A percentile compares a stretch with the other conserved stretches of the same genome.
phyloP scores from a whole-genome alignment of 202 grass and related monocot genomes.

The Cymbopogon flexuosus region DNA sequence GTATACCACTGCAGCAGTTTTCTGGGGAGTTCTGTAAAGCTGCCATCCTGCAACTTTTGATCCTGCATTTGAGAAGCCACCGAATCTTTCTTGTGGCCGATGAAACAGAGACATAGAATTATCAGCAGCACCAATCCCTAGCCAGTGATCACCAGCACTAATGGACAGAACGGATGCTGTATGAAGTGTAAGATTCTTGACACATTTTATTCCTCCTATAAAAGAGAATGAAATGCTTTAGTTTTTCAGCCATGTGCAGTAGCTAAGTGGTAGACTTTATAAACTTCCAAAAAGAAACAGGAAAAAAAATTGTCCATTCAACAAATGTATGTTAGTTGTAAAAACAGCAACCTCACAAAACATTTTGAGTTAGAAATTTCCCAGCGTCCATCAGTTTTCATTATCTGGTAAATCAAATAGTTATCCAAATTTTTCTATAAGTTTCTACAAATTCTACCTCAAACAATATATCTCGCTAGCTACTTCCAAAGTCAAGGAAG shows the following conservation, averaged over 20 bases:
- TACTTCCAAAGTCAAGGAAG: neutral
- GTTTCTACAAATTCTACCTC: neutral
- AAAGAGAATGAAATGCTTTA: slow-evolving; percentile 20
- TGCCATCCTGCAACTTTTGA: slow-evolving; percentile 91
- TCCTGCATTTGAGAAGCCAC: slow-evolving; percentile 72
- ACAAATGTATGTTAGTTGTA: neutral
- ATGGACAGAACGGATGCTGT: slow-evolving; percentile 79
- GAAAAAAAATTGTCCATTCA: slow-evolving; percentile 1
- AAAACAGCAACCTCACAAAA: neutral
- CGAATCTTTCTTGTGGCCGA: slow-evolving; percentile 81
- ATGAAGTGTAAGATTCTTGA: slow-evolving; percentile 92
- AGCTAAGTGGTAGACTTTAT: neutral
- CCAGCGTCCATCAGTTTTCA: neutral
- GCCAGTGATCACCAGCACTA: slow-evolving; percentile 82
- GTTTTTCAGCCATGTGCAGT: slow-evolving; percentile 6
- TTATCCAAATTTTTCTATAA: neutral
- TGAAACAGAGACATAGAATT: slow-evolving; percentile 99
- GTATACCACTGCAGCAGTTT: slow-evolving; percentile 84
- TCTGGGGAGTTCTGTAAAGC: slow-evolving; percentile 97
- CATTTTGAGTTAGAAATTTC: neutral
- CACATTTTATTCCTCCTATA: slow-evolving; percentile 85
- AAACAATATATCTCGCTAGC: neutral
- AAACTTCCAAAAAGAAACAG: slow-evolving; percentile 12
- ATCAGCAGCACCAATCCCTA: slow-evolving; percentile 93
- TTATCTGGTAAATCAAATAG: neutral